Evolutionary conservation across 2,329 filamentous ascomycete genomes (phyloP).

Genomic region (Fusarium chlamydosporum): DNA sequence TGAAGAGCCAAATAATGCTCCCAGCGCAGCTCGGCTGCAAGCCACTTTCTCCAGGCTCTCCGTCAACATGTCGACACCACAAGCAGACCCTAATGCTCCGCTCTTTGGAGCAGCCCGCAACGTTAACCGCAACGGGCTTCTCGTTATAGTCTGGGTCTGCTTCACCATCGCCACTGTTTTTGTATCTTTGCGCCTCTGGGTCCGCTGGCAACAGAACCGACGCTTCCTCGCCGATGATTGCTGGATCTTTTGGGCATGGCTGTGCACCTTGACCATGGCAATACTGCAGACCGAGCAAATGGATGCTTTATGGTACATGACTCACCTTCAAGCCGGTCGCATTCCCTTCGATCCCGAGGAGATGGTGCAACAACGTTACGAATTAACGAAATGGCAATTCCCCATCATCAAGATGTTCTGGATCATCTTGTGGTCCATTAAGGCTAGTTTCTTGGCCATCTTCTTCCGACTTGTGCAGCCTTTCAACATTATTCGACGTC

Average conservation of each 20-base stretch:
- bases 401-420: constrained; percentile 38
- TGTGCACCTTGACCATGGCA: constrained; percentile 26
- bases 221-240: constrained; percentile 32
- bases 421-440: constrained; percentile 35
- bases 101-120: constrained; percentile 21
- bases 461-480: constrained; percentile 29
- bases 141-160: constrained; percentile 21
- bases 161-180: constrained; percentile 27
- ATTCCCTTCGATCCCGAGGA: background rate
- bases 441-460: constrained; percentile 28
- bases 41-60: background rate
- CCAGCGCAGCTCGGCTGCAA: background rate
- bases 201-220: constrained; percentile 29
- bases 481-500: constrained; percentile 9
- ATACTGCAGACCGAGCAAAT: constrained; percentile 35
- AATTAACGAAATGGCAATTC: constrained; percentile 29
- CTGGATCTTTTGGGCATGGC: constrained; percentile 34
- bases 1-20: background rate
- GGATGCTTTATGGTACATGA: constrained; percentile 34
- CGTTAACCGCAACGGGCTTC: constrained; percentile 12
- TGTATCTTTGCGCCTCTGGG: constrained; percentile 3
- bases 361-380: background rate
- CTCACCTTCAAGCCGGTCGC: constrained; percentile 13
- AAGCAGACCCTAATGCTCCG: constrained; percentile 18
- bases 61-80: constrained; percentile 21